Base-by-base conservation (phyloP, 257 asterid genomes). In the Salvia miltiorrhiza region DNA sequence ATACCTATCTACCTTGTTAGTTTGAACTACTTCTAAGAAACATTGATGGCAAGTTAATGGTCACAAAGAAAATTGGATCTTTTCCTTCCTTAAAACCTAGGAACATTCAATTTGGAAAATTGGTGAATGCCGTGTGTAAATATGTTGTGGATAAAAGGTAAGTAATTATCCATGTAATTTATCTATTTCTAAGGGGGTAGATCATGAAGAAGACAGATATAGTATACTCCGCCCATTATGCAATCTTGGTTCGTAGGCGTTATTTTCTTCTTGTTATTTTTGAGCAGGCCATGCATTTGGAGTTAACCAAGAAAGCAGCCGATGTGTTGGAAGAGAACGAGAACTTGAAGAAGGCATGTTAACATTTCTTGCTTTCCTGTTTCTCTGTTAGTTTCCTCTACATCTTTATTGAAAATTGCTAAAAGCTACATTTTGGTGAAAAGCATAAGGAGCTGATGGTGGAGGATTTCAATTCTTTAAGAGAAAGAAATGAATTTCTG, bases 361-460 rank as follows among this genome's bases (percentile, higher is more conserved):
- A 23, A 3, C 59, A 35, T 73, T 24, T 19, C 56, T 48, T 54
- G 30, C 45, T 37, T 32, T 24, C 21, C 24, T 43, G 12, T 40
- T 67, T 20, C 17, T 13, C 32, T 54, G 0, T 45, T 41, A 33
- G 52, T 26, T 40, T 60, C 28, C 13, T 53, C 43, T 41, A 10
- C 32, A 5, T 43, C n/a, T 20, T 24, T 20, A 13, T 53, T 11
- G 10, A 17, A 63, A 17, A 39, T 39, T 73, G 10, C 11, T 61
- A 30, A 3, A 62, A 30, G 32, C 57, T 44, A 7, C 23, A 9
- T 61, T 61, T 61, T 33, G 66, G 62, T 69, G 74, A 63, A 67
- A 70, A 92, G 98, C 72, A 71, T 59, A 85, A 76, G 87, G 91
- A 85, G 86, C 69, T 83, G 65, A 90, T 85, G 5, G 35, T 73